Base-by-base conservation (phyloP, 768 basidiomycete genomes). In the Boletus patriciae region DNA sequence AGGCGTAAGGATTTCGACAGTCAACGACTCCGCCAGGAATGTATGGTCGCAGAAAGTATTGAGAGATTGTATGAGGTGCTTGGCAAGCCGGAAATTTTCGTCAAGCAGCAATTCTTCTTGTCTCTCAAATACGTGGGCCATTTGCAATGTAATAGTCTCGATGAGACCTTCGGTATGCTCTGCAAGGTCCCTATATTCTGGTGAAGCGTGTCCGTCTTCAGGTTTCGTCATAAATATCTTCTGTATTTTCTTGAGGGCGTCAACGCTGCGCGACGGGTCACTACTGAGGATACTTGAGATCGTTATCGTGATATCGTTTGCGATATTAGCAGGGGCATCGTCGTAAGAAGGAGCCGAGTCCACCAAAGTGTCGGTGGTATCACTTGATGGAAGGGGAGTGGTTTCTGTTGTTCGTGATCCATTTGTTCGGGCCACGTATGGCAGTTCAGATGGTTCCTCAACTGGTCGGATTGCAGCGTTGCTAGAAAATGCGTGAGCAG, bases 61-160 rank as follows among this genome's bases (percentile, higher is more conserved):
- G 29, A 98, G 82, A 0, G 95, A 95, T 72, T 98, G 95, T 60
- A 98, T 96, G 51, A 98, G 83, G 72, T 98, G 97, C 73, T 99
- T 99, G 46, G 95, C 93, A 10, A 99, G 78, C 40, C 97, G 84
- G 76, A 97, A 94, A 65, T 93, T 92, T 60, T 90, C 87, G 18
- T 87, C 85, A 15, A 83, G 75, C 23, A 84, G 72, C 38, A 95
- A 75, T 51, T 91, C 85, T 29, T 89, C 85, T 2, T 86, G 86
- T 46, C 83, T 82, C 50, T 94, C 91, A 68, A 98, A 98, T 19
- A 94, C 86, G 69, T 93, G 90, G 11, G 90, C 83, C 91, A 96
- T 92, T 66, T 95, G 90, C 25, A 91, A 78, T 4, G 91, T 90
- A 65, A 99, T 87, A 1, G 92, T 93, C 68, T 95, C 92, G 33